A percentile compares a stretch with the other conserved stretches of the same genome.
Evolutionary conservation across 371 early-diverging fungal species (phyloP).

Genomic region (Mortierella sp.): DNA sequence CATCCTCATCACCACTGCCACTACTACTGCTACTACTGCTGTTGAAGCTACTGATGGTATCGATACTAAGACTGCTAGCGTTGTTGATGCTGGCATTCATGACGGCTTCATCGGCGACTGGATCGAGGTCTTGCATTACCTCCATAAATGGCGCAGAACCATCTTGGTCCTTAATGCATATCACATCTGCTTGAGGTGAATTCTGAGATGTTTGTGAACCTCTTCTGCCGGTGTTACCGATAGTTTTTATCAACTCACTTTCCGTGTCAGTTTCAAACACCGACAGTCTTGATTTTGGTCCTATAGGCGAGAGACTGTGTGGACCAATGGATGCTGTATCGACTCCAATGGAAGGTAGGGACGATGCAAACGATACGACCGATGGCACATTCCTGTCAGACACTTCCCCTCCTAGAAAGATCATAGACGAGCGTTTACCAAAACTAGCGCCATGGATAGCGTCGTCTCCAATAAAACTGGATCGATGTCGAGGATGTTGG

Average conservation of each 20-base stretch:
- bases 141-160: constrained; percentile 14
- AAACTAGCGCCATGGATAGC: constrained; percentile 10
- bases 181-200: background rate
- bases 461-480: constrained; percentile 35
- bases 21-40: constrained; percentile 8
- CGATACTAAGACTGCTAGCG: background rate
- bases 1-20: constrained; percentile 1
- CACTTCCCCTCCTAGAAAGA: constrained; percentile 18
- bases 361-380: constrained; percentile 20
- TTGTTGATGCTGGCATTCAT: constrained; percentile 4
- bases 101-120: background rate
- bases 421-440: constrained; percentile 16
- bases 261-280: background rate
- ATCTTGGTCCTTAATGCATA: background rate
- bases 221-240: background rate
- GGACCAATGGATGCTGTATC: background rate
- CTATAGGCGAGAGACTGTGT: background rate
- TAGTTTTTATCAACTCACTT: background rate
- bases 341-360: constrained; percentile 7
- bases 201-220: constrained; percentile 12
- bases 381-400: constrained; percentile 13
- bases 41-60: background rate
- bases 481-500: constrained; percentile 22
- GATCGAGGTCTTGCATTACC: constrained; percentile 16
- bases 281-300: constrained; percentile 5